Evolutionary conservation across 2,329 filamentous ascomycete genomes (phyloP).

Genomic region (Amesomyces nigricolor): DNA sequence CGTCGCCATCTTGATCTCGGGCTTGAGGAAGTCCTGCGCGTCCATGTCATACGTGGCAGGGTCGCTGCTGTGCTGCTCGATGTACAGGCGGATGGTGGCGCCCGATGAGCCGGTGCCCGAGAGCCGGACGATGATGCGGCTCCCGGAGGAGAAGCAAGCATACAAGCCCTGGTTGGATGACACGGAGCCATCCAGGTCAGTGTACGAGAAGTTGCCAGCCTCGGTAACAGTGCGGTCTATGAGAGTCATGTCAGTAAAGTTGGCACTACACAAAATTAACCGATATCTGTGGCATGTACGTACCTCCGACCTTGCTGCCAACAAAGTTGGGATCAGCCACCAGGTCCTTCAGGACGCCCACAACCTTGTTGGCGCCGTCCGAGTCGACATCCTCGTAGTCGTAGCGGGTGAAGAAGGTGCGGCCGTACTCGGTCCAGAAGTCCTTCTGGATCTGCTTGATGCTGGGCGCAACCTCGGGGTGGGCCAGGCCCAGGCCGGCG

Average conservation of each 20-base stretch:
- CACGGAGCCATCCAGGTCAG: constrained; percentile 94
- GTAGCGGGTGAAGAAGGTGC: constrained; percentile 98
- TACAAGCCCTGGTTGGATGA: constrained; percentile 95
- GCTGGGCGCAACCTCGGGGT: constrained; percentile 73
- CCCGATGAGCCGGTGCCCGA: constrained; percentile 94
- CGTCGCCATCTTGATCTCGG: constrained; percentile 80
- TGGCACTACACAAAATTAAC: background rate
- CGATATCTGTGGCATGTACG: constrained; percentile 17
- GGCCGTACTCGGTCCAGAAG: constrained; percentile 94
- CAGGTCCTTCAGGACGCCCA: constrained; percentile 71
- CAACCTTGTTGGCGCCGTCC: constrained; percentile 84
- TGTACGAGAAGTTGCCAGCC: constrained; percentile 96
- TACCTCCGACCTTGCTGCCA: constrained; percentile 72
- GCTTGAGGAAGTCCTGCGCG: constrained; percentile 89
- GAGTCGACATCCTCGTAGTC: constrained; percentile 96
- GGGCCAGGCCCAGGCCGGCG: constrained; percentile 80
- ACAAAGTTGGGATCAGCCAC: constrained; percentile 71
- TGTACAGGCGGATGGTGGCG: constrained; percentile 92
- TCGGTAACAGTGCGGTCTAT: constrained; percentile 72
- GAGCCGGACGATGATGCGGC: constrained; percentile 88
- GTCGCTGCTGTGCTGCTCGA: constrained; percentile 90
- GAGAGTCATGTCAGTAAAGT: constrained; percentile 23
- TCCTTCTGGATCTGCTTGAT: constrained; percentile 95
- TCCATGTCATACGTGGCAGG: constrained; percentile 70
- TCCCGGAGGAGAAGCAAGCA: constrained; percentile 89